Base-by-base conservation (phyloP, 306 rosid species). In the Corylus americana region DNA sequence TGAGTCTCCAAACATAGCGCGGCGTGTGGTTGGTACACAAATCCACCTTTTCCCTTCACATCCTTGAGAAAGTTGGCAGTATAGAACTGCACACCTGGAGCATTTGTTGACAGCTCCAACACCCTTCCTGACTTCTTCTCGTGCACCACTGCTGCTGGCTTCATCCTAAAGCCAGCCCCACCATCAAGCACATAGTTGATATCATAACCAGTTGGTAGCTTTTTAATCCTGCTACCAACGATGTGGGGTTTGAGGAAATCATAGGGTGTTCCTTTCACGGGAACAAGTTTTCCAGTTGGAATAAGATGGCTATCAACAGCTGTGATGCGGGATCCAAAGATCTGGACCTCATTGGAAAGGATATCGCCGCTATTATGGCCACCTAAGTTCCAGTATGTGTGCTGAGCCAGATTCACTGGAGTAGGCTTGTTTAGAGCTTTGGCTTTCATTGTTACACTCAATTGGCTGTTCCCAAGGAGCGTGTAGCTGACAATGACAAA, bases 301-400 rank as follows among this genome's bases (percentile, higher is more conserved):
- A 94, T 88, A 77, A 91, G 85, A 13, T 85, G 16, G 47, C 80
- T 81, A 70, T 94, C 95, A 10, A 89, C 90, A 29, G 22, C 35
- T 13, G 98, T 92, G 85, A 78, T 87, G 35, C 87, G 57, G 39
- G 98, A 94, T 35, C 90, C 97, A 69, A 83, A 92, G 53, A 94
- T 92, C 51, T 89, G 87, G 14, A 92, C 47, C 1, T 79, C 49
- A 22, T 94, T 89, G 48, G 86, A 79, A 7, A 94, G 90, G 73
- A 94, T 84, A n/a, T 85, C 74, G 11, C 98, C 98, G 20, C 92
- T 87, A 84, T 87, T 83, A 63, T 94, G 95, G 51, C 90, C 88
- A 8, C 97, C 97, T 3, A 94, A 83, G 89, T 91, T 94, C 98
- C 98, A 94, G 54, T 88, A 94, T 0, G 90, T 81, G 59, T 92